Base-by-base conservation (phyloP, 257 asterid genomes). In the Capsicum rhomboideum region DNA sequence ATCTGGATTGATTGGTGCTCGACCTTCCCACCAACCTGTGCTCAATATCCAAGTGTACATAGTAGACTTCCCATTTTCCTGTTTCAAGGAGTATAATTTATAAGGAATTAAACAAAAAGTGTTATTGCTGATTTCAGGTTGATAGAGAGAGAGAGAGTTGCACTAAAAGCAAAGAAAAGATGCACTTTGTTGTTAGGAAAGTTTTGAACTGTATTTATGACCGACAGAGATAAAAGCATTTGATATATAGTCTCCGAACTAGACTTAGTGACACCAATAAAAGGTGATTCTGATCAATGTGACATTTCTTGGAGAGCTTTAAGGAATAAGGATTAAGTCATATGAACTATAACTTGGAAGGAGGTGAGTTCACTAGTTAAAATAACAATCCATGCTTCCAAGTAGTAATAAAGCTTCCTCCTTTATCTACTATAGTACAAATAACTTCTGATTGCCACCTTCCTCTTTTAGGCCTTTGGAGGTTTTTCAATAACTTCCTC, bases 11-110 rank as follows among this genome's bases (percentile, higher is more conserved):
- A 94, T 77, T 55, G 98, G 91, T 6, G 98, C 98, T 23, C 92
- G 92, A 18, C 88, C 86, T 86, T 91, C 85, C 98, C 98, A 95
- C 98, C 98, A 95, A 72, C 98, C 98, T 1, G 98, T 95, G 95
- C 97, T 92, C 85, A 95, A 72, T 87, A 95, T 90, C 98, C 98
- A 95, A 17, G 88, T 92, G 83, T 93, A 95, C 96, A 95, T 91
- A 9, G 93, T 59, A 28, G 98, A 93, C 82, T 92, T 93, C 12
- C 98, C 98, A 82, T 95, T 95, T 88, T 95, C 98, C 98, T 95
- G 90, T 84, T 79, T 68, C 53, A 52, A 68, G 52, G 56, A 59
- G 50, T 52, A 85, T 12, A 54, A 54, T 21, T 54, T 54, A 17
- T 18, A 50, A 82, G 44, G 56, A 52, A n/a, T 11, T 31, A 20